Evolutionary conservation across 2,329 filamentous ascomycete genomes (phyloP).

Genomic region (Aspergillus puulaauensis): DNA sequence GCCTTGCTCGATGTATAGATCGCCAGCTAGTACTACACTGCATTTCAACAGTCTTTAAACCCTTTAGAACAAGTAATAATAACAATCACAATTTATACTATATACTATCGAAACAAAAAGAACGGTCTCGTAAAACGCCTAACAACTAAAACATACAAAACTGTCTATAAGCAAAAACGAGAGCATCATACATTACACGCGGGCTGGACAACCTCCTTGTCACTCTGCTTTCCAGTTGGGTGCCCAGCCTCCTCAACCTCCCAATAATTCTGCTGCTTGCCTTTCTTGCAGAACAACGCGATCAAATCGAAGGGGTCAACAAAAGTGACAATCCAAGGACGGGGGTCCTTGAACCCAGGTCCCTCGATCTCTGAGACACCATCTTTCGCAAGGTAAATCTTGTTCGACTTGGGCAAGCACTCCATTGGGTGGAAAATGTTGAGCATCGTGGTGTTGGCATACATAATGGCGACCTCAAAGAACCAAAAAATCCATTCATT

Average conservation of each 20-base stretch:
- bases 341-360: constrained; percentile 50
- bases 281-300: constrained; percentile 35
- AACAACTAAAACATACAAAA: background rate
- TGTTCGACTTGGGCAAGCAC: constrained; percentile 50
- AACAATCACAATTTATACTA: background rate
- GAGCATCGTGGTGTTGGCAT: constrained; percentile 51
- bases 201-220: background rate
- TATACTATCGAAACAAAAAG: background rate
- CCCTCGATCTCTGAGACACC: constrained; percentile 53
- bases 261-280: constrained; percentile 43
- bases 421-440: constrained; percentile 54
- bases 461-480: constrained; percentile 55
- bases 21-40: background rate
- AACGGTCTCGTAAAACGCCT: too few relatives aligned
- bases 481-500: constrained; percentile 57
- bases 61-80: background rate
- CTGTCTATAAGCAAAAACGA: background rate
- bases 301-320: constrained; percentile 45
- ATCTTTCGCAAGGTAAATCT: constrained; percentile 52
- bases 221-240: background rate
- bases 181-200: background rate
- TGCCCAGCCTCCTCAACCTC: constrained; percentile 20
- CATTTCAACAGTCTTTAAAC: background rate
- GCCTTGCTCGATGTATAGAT: background rate
- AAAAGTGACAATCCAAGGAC: constrained; percentile 45